Percentiles rank a stretch among this genome's conserved stretches.
Conservation (phyloP, 2,329 filamentous ascomycete species). For the Amphichorda felina region DNA sequence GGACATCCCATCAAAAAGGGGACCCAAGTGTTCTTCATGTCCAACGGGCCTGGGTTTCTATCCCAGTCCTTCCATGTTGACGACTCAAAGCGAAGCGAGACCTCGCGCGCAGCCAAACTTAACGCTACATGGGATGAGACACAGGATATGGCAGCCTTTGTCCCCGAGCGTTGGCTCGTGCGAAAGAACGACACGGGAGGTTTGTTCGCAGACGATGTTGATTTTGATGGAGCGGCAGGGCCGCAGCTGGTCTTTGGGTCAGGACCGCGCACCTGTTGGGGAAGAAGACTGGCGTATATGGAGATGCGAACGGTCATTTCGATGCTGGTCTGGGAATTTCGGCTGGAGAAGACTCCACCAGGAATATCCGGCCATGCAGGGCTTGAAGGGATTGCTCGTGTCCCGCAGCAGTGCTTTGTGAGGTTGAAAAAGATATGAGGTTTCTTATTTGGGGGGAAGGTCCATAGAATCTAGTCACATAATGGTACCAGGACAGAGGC, state of each 20-base stretch:
- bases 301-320: constrained; percentile 14
- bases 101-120: too few relatives aligned
- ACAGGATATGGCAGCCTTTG: constrained; percentile 1
- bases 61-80: constrained; percentile 3
- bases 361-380: too few relatives aligned
- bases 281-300: constrained; percentile 15
- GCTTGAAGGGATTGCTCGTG: too few relatives aligned
- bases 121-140: too few relatives aligned
- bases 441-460: too few relatives aligned
- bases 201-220: not conserved
- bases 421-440: too few relatives aligned
- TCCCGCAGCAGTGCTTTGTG: too few relatives aligned
- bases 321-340: constrained; percentile 15
- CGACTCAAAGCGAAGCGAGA: constrained; percentile 5
- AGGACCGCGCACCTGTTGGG: constrained; percentile 23
- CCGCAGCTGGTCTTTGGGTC: constrained; percentile 20
- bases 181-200: too few relatives aligned
- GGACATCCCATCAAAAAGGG: constrained; percentile 16
- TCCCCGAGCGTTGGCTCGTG: constrained; percentile 4
- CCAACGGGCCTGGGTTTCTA: constrained; percentile 4
- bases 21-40: constrained; percentile 7
- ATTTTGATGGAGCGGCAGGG: constrained; percentile 16
- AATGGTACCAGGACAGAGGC: too few relatives aligned
- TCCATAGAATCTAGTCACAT: too few relatives aligned
- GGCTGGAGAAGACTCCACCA: too few relatives aligned